These are phyloP conservation scores for Grammothele lineata DNA, from an alignment of 768 basidiomycete species.

Conservation along the genomic window DNA sequence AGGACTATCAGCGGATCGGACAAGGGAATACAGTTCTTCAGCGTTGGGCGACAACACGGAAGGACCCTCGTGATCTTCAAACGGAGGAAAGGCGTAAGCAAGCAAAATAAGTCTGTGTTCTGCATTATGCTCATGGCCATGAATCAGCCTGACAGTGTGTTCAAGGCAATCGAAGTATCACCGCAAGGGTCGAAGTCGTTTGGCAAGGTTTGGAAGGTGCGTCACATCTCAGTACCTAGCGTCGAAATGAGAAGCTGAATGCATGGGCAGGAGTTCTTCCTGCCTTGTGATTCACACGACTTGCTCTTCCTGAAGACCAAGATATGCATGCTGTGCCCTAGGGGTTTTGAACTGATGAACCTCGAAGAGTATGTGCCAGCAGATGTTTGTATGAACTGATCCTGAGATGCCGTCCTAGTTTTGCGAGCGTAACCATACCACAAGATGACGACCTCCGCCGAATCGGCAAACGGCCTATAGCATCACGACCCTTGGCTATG, in stretches of 20 bases:
- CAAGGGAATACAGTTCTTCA: conserved; percentile 45
- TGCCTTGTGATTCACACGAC: conserved; percentile 77
- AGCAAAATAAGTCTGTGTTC: too few species aligned
- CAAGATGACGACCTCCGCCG: conserved; percentile 34
- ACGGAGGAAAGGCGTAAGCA: conserved; percentile 21
- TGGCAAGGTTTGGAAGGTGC: conserved; percentile 5
- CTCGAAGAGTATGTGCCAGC: conserved; percentile 3
- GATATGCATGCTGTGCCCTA: conserved; percentile 6
- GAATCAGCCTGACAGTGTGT: conserved; percentile 72
- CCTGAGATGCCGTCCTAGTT: conserved; percentile 24
- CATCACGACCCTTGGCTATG: conserved; percentile 42
- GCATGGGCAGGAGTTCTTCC: conserved; percentile 66
- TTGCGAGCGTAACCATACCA: conserved; percentile 40
- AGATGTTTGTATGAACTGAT: background rate
- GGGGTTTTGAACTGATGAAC: conserved; percentile 14
- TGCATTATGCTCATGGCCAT: background rate
- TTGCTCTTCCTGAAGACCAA: conserved; percentile 22
- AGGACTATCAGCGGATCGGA: conserved; percentile 37
- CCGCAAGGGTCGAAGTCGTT: conserved; percentile 36
- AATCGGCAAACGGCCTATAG: conserved; percentile 36
- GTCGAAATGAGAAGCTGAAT: background rate
- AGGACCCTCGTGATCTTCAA: conserved; percentile 44
- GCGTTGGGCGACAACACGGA: conserved; percentile 42
- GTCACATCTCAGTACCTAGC: too few species aligned
- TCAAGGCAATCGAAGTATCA: conserved; percentile 85